Percentiles rank a stretch among this genome's conserved stretches.
These are phyloP conservation scores for Ceratobasidium sp. DNA, from an alignment of 1,284 basidiomycete species.

Conservation along the genomic window DNA sequence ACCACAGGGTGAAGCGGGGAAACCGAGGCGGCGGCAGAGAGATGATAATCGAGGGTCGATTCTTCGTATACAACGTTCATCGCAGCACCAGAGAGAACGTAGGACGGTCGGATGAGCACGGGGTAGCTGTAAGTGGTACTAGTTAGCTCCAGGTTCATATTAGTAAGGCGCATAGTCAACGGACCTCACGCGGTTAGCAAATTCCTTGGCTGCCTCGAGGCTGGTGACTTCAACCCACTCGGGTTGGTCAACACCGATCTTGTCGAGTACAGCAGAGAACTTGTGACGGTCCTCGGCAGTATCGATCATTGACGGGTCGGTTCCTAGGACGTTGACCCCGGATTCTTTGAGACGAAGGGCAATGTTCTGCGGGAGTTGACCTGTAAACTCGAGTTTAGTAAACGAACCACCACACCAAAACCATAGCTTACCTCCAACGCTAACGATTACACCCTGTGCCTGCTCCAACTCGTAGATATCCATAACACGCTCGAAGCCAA, in stretches of 20 bases:
- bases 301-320: constrained; percentile 95
- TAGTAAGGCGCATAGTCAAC: constrained; percentile 49
- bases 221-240: constrained; percentile 94
- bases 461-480: constrained; percentile 99
- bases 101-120: constrained; percentile 95
- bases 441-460: constrained; percentile 93
- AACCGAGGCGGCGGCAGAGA: constrained; percentile 94
- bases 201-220: constrained; percentile 90
- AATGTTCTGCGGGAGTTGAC: constrained; percentile 98
- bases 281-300: constrained; percentile 99
- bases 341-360: constrained; percentile 92
- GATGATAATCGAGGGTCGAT: constrained; percentile 86
- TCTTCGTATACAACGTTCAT: constrained; percentile 99
- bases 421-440: constrained; percentile 83
- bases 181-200: constrained; percentile 85
- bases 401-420: not conserved
- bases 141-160: constrained; percentile 47
- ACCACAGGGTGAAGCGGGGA: constrained; percentile 98
- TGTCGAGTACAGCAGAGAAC: constrained; percentile 96
- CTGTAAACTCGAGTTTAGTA: constrained; percentile 56
- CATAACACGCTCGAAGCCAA: constrained; percentile 98
- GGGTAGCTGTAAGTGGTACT: constrained; percentile 73
- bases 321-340: constrained; percentile 94
- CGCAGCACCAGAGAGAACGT: constrained; percentile 97
- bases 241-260: constrained; percentile 96